A percentile compares a stretch with the other conserved stretches of the same genome.
Conservation (phyloP, 345 rosid species). For the Hibiscus syriacus region DNA sequence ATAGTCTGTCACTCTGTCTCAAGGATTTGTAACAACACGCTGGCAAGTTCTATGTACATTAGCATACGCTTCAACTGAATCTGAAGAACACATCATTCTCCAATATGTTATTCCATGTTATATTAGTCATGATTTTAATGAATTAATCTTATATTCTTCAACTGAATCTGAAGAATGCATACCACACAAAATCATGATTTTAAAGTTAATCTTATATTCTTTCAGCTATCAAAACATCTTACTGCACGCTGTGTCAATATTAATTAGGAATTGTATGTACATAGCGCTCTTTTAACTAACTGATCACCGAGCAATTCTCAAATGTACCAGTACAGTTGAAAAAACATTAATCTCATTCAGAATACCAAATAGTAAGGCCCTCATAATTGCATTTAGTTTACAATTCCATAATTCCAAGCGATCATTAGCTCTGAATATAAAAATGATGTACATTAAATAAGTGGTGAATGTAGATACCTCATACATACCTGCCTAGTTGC, state of each 20-base stretch:
- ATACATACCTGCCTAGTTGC: slow-evolving; percentile 76
- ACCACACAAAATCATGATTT: neutral
- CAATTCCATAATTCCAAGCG: slow-evolving; percentile 2
- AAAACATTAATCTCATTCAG: neutral
- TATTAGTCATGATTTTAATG: too few relatives aligned
- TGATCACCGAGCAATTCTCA: neutral
- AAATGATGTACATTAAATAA: neutral
- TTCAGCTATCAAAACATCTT: neutral
- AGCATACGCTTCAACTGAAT: neutral
- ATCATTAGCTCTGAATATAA: neutral
- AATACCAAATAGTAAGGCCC: neutral
- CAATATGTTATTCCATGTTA: neutral
- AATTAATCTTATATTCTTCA: too few relatives aligned
- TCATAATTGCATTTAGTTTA: neutral
- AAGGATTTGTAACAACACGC: neutral
- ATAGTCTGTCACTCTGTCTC: neutral
- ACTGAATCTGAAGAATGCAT: neutral
- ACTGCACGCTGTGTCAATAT: neutral
- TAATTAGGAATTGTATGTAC: neutral
- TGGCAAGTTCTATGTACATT: neutral
- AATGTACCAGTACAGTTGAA: neutral
- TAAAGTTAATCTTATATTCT: neutral
- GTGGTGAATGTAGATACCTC: slow-evolving; percentile 11
- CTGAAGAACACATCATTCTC: neutral
- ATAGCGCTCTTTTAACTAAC: neutral